These are phyloP conservation scores for Metschnikowia kunwiensis DNA, from an alignment of 805 yeast genomes.

Conservation along the genomic window DNA sequence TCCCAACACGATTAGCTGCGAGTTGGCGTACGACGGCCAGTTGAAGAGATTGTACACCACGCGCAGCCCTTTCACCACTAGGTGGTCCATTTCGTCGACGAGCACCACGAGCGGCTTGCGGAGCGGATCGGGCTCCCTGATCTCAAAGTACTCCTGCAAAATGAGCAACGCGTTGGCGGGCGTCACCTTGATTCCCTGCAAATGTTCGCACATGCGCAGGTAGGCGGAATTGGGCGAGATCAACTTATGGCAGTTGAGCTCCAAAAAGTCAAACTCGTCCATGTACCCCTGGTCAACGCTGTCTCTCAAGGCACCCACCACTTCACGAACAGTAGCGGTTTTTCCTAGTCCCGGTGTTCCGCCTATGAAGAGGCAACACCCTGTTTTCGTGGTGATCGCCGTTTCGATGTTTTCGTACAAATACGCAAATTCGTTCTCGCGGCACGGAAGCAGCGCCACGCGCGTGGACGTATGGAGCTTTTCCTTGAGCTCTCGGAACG, in stretches of 20 bases:
- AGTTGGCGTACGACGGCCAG: slow-evolving; percentile 86
- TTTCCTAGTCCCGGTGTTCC: slow-evolving; percentile 99
- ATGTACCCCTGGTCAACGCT: slow-evolving; percentile 25
- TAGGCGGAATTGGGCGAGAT: slow-evolving; percentile 78
- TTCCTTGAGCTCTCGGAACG: slow-evolving; percentile 39
- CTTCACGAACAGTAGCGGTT: slow-evolving; percentile 90
- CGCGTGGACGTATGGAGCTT: slow-evolving; percentile 45
- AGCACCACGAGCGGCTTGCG: slow-evolving; percentile 64
- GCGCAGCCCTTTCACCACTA: slow-evolving; percentile 75
- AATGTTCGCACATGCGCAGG: slow-evolving; percentile 75
- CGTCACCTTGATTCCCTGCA: slow-evolving; percentile 55
- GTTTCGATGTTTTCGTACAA: slow-evolving; percentile 66
- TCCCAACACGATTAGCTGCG: slow-evolving; percentile 83
- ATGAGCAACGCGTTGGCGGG: slow-evolving; percentile 62
- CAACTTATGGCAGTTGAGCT: slow-evolving; percentile 87
- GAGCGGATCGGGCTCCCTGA: slow-evolving; percentile 20
- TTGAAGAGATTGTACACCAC: slow-evolving; percentile 95
- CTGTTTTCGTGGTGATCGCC: slow-evolving; percentile 66
- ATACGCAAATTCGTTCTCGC: slow-evolving; percentile 77
- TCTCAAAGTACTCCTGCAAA: slow-evolving; percentile 64
- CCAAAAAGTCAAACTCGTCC: slow-evolving; percentile 64
- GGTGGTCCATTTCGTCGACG: slow-evolving; percentile 90
- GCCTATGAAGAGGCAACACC: slow-evolving; percentile 84
- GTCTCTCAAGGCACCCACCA: slow-evolving; percentile 60
- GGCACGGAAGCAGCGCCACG: slow-evolving; percentile 66